Evolutionary conservation across 2,329 filamentous ascomycete genomes (phyloP), one percentile per base, ranked within the genome.

Genomic region (Aspergillus novofumigatus): DNA sequence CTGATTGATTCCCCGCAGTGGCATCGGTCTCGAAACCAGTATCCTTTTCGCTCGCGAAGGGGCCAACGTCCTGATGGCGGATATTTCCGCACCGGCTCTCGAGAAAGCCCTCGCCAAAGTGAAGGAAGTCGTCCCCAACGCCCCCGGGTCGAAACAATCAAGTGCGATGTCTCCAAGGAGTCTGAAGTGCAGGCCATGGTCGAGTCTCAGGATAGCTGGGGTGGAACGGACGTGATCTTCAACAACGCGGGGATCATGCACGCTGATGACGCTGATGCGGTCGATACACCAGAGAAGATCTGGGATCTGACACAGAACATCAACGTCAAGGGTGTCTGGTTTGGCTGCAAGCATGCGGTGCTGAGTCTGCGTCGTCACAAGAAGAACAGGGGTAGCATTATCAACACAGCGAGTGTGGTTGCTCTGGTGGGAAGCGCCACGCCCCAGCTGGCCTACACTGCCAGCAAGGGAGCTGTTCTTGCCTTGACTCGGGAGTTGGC

Each of bases 181-280:
- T 75, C 83, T 59, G 84, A 94, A 56, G 86, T 97, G 32, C 78
- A 91, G 69, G 85, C 86, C 55, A 85, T 89, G 72, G 81, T 96
- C 53, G 88, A 90, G 65, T 77, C 83, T 9, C 78, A 93, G 57
- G 92, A 97, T 75, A 72, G 84, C 56, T 95, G 90, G 89, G 92
- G 92, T 69, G 92, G 92, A 48, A 77, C 94, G 3, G 92, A 97
- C 73, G 81, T 96, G 70, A 90, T 96, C 68, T 97, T 96, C 86
- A 97, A 97, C 85, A 97, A 97, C 74, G 92, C 92, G 25, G 92
- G 92, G 55, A 97, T 97, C 75, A 97, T 97, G 92, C 92, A 96
- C 78, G 87, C 86, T 50, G 81, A 88, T 57, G 89, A 92, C 73
- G 87, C 84, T 69, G 87, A 91, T 74, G 91, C 92, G 51, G 80